phyloP scores from a whole-genome alignment of 495 filamentous ascomycete genomes.

The Aspergillus avenaceus region DNA sequence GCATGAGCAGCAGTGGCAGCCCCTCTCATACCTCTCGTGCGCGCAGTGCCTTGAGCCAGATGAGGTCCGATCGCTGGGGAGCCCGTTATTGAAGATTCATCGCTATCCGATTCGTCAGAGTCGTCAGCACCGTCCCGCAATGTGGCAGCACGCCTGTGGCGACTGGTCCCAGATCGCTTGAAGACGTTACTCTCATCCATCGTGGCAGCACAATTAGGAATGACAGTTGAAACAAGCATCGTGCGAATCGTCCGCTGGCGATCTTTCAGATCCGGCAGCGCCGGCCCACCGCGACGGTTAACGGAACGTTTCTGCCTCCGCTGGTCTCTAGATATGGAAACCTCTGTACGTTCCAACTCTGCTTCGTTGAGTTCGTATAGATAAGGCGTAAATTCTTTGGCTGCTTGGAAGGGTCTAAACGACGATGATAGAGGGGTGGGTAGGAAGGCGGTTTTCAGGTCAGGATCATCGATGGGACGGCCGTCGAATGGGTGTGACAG shows the following conservation, averaged over 20 bases:
- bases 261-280: conserved; percentile 92
- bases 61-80: conserved; percentile 72
- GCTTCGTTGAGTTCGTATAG: conserved; percentile 90
- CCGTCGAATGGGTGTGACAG: conserved; percentile 93
- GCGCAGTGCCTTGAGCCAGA: conserved; percentile 70
- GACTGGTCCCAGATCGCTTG: conserved; percentile 63
- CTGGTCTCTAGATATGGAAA: conserved; percentile 88
- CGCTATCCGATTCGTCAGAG: conserved; percentile 83
- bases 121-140: conserved; percentile 66
- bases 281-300: conserved; percentile 90
- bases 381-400: conserved; percentile 89
- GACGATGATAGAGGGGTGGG: conserved; percentile 76
- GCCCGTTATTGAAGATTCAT: conserved; percentile 75
- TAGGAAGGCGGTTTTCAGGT: conserved; percentile 79
- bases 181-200: conserved; percentile 84
- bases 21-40: conserved; percentile 82
- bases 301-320: conserved; percentile 91
- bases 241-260: conserved; percentile 87
- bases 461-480: conserved; percentile 84
- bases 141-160: conserved; percentile 39
- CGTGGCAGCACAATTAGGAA: conserved; percentile 77
- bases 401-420: conserved; percentile 83
- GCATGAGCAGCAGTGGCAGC: conserved; percentile 79
- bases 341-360: conserved; percentile 85
- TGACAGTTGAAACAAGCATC: conserved; percentile 80